Conservation (phyloP, 2,329 filamentous ascomycete species). For the Diaporthe caulivora region DNA sequence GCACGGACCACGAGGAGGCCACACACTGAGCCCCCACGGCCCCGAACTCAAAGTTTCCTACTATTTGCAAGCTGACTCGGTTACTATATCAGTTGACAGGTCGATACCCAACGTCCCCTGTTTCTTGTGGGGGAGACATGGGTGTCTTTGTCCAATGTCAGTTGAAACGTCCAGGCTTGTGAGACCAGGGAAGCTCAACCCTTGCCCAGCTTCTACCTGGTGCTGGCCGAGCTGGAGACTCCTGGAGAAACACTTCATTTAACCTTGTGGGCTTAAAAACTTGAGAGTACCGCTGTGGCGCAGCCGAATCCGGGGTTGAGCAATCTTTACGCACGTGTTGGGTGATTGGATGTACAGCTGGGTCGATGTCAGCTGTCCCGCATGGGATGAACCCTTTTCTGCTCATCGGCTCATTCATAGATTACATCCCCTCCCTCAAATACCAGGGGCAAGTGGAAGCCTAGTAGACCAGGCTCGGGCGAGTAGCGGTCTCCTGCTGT, state of each 20-base stretch:
- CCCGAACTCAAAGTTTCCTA: not conserved
- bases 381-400: slow-evolving; percentile 6
- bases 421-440: not conserved
- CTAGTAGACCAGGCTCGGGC: too few relatives aligned
- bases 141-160: not conserved
- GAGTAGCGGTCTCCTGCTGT: not conserved
- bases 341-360: not conserved
- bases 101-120: not conserved
- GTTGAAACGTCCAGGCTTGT: slow-evolving; percentile 7
- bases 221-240: not conserved
- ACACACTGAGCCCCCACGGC: not conserved
- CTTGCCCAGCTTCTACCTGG: not conserved
- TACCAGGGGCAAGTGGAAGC: not conserved
- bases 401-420: not conserved
- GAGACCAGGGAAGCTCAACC: not conserved
- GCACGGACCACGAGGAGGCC: not conserved
- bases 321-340: not conserved
- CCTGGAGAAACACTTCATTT: not conserved
- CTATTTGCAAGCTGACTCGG: not conserved
- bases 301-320: not conserved
- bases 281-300: not conserved
- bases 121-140: not conserved
- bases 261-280: not conserved
- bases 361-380: not conserved
- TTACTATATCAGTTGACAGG: not conserved